Percentiles rank a stretch among this genome's conserved stretches.
phyloP scores from a whole-genome alignment of 148 eudicot genomes.

The Polygonum aviculare region DNA sequence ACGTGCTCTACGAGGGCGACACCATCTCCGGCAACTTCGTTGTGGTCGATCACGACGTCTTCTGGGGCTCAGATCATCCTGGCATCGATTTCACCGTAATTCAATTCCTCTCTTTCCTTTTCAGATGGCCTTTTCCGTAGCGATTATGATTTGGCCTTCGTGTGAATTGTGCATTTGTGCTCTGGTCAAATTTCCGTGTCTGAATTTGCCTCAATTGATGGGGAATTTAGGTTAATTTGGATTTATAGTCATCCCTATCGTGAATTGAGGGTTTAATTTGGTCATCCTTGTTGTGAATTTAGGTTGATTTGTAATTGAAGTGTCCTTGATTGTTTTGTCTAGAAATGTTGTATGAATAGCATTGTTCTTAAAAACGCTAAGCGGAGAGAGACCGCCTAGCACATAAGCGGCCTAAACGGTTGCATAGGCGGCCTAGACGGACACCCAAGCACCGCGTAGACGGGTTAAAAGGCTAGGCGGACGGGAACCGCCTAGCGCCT shows the following conservation, averaged over 20 bases:
- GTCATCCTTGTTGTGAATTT: neutral
- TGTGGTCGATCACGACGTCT: slow-evolving; percentile 85
- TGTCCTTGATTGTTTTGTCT: neutral
- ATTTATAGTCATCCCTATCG: neutral
- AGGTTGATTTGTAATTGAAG: neutral
- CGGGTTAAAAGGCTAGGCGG: too few species aligned
- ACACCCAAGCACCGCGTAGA: too few species aligned
- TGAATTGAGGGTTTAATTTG: neutral
- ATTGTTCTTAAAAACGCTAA: too few species aligned
- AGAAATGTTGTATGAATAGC: neutral
- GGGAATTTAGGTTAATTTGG: neutral
- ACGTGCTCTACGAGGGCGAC: slow-evolving; percentile 79
- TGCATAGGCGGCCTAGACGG: too few species aligned
- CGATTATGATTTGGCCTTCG: neutral
- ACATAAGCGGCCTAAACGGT: too few species aligned
- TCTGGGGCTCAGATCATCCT: slow-evolving; percentile 92
- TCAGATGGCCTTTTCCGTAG: neutral
- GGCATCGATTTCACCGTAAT: slow-evolving; percentile 82
- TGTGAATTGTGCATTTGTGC: neutral
- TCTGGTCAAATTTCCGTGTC: neutral
- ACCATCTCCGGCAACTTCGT: slow-evolving; percentile 79
- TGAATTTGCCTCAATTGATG: neutral
- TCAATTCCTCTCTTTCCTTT: neutral
- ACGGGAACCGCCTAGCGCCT: too few species aligned
- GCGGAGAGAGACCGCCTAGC: too few species aligned